Conservation (phyloP, 805 yeast genomes). For the Spathaspora hagerdaliae region DNA sequence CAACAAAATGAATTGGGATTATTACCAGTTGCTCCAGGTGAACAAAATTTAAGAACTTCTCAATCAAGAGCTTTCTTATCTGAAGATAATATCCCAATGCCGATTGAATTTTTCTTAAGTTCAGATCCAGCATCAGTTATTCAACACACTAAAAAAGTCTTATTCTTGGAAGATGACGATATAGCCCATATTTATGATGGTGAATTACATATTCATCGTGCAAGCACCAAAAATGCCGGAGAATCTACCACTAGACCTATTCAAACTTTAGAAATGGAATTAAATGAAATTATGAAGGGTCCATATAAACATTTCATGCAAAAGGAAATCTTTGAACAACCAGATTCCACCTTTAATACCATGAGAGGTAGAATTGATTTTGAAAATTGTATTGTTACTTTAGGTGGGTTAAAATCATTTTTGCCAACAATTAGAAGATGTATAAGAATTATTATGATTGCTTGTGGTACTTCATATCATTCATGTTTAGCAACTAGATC, state of each 20-base stretch:
- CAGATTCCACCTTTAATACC: constrained; percentile 95
- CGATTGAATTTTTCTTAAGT: constrained; percentile 92
- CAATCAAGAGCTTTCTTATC: constrained; percentile 96
- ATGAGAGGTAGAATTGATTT: constrained; percentile 99
- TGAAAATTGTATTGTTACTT: constrained; percentile 65
- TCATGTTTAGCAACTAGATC: constrained; percentile 97
- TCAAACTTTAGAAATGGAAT: constrained; percentile 94
- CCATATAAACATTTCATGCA: constrained; percentile 96
- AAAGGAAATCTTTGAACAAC: constrained; percentile 98
- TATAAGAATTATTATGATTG: constrained; percentile 94
- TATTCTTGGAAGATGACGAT: constrained; percentile 96
- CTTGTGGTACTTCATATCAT: constrained; percentile 99
- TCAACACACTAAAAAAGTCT: constrained; percentile 94
- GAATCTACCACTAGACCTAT: constrained; percentile 94
- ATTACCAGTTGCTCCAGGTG: constrained; percentile 51
- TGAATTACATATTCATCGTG: constrained; percentile 97
- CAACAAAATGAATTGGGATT: constrained; percentile 26
- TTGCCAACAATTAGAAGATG: constrained; percentile 88
- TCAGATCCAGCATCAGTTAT: constrained; percentile 97
- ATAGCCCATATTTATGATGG: constrained; percentile 98
- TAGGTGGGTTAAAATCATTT: constrained; percentile 88
- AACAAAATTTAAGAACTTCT: constrained; percentile 68
- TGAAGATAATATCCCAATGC: constrained; percentile 89
- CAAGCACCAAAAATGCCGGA: constrained; percentile 66
- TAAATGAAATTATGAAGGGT: constrained; percentile 98